A percentile compares a stretch with the other conserved stretches of the same genome.
Evolutionary conservation across 441 rosid genomes (phyloP).

Genomic region (Erysimum cheiri): DNA sequence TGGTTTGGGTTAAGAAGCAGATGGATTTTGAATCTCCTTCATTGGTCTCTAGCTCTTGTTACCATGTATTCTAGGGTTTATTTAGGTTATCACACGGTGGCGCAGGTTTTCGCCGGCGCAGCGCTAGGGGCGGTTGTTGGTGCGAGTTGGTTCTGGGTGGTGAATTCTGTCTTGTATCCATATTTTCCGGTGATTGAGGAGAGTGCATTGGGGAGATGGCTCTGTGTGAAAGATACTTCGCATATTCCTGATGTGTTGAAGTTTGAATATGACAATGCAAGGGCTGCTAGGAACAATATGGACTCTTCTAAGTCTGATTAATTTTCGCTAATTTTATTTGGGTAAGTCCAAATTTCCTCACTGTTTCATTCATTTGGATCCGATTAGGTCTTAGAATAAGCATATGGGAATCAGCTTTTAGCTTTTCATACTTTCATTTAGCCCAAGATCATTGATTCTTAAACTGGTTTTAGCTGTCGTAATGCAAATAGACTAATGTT

Average conservation of each 20-base stretch:
- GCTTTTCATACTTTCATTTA: constrained; percentile 2
- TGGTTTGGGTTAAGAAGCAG: constrained; percentile 55
- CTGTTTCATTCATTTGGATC: constrained; percentile 21
- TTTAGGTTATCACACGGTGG: constrained; percentile 82
- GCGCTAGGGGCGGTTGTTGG: constrained; percentile 68
- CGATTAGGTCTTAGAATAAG: constrained; percentile 10
- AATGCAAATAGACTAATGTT: constrained; percentile 8
- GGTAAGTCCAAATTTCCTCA: constrained; percentile 43
- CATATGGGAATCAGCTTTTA: constrained; percentile 6
- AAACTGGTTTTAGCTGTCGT: neutral
- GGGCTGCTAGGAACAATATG: constrained; percentile 67
- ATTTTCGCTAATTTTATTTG: constrained; percentile 12
- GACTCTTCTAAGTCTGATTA: constrained; percentile 56
- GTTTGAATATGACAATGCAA: constrained; percentile 93
- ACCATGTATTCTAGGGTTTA: constrained; percentile 93
- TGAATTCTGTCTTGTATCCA: constrained; percentile 54
- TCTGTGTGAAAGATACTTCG: constrained; percentile 90
- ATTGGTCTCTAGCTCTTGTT: constrained; percentile 71
- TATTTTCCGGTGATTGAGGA: constrained; percentile 80
- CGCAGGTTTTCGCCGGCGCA: constrained; percentile 89
- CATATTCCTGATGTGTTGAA: constrained; percentile 81
- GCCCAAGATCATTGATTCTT: constrained; percentile 20
- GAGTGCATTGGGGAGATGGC: constrained; percentile 69
- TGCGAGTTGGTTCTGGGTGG: constrained; percentile 79
- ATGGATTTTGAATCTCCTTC: constrained; percentile 49